phyloP scores from a whole-genome alignment of 345 rosid genomes.

The thale cress (Arabidopsis thaliana) region DNA sequence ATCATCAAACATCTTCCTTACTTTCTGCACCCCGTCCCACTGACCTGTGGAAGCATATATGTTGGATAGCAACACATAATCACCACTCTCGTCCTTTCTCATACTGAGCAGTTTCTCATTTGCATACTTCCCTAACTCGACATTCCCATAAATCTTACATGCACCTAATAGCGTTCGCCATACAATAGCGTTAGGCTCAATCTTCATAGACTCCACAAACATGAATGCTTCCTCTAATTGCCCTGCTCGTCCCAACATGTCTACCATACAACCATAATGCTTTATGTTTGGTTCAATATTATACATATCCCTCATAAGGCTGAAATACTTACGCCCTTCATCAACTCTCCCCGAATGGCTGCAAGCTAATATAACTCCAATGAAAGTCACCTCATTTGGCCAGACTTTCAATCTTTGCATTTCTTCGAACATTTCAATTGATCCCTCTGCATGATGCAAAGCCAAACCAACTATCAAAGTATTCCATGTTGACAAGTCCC shows the following conservation, averaged over 20 bases:
- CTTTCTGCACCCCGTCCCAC: constrained; percentile 66
- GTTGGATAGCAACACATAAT: constrained; percentile 70
- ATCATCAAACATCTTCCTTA: constrained; percentile 68
- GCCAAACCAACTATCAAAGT: constrained; percentile 70
- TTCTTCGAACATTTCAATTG: constrained; percentile 55
- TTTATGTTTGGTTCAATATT: constrained; percentile 62
- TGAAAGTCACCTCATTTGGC: constrained; percentile 72
- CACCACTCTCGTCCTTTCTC: constrained; percentile 63
- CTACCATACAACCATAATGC: constrained; percentile 81
- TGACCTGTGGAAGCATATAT: constrained; percentile 68
- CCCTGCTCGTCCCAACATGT: constrained; percentile 71
- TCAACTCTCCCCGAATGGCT: constrained; percentile 69
- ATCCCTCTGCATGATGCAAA: constrained; percentile 58
- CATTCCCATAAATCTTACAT: constrained; percentile 62
- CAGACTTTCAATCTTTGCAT: constrained; percentile 57
- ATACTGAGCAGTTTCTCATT: constrained; percentile 55
- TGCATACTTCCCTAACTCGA: constrained; percentile 61
- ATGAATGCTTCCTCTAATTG: constrained; percentile 61
- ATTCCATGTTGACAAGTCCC: constrained; percentile 72
- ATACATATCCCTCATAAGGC: constrained; percentile 57
- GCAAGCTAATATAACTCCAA: constrained; percentile 69
- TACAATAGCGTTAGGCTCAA: constrained; percentile 62
- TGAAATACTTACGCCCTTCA: constrained; percentile 62
- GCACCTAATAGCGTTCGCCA: constrained; percentile 79
- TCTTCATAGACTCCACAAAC: constrained; percentile 61